Evolutionary conservation across 352 stramenopile species (phyloP).

Genomic region (Globisporangium emineosum): DNA sequence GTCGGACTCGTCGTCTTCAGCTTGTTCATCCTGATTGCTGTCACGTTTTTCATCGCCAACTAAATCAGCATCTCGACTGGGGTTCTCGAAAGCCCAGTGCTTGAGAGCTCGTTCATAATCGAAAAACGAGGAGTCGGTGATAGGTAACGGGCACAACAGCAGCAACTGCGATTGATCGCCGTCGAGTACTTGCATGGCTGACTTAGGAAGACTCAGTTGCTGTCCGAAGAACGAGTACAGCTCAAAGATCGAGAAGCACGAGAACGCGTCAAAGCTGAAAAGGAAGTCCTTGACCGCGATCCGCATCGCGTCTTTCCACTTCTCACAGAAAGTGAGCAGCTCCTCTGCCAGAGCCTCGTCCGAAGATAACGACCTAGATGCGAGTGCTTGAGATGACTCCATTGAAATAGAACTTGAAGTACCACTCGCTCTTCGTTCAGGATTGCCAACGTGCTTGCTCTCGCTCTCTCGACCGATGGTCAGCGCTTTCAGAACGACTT

Average conservation of each 20-base stretch:
- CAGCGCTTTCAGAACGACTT: constrained; percentile 16
- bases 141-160: constrained; percentile 25
- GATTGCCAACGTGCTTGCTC: not conserved
- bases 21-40: constrained; percentile 10
- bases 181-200: not conserved
- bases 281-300: constrained; percentile 58
- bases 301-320: constrained; percentile 41
- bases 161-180: not conserved
- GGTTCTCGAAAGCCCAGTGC: constrained; percentile 19
- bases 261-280: constrained; percentile 40
- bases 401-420: constrained; percentile 4
- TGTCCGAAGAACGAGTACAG: constrained; percentile 28
- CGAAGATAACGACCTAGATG: not conserved
- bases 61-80: not conserved
- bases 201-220: constrained; percentile 18
- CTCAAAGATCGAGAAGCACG: constrained; percentile 28
- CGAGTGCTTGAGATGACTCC: not conserved
- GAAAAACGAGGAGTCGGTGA: constrained; percentile 40
- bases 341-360: constrained; percentile 29
- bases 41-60: constrained; percentile 15
- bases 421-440: not conserved
- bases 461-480: not conserved
- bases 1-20: not conserved
- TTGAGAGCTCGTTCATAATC: constrained; percentile 26
- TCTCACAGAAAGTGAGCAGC: constrained; percentile 39